These are phyloP conservation scores for Phytophthora pluvialis DNA, from an alignment of 352 stramenopile species.

Conservation along the genomic window DNA sequence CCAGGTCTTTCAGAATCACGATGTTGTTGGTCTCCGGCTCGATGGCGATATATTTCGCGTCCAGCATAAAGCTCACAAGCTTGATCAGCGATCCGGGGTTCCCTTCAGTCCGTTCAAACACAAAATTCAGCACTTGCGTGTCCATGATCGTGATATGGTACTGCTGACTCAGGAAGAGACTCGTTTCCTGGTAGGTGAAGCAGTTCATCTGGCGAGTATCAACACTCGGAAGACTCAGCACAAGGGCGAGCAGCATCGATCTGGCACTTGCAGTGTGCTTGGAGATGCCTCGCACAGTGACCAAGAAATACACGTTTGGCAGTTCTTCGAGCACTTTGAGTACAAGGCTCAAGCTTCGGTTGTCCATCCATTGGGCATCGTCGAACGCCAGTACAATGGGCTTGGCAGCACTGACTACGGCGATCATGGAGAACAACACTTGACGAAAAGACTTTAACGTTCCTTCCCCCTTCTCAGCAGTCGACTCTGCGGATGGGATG, in stretches of 20 bases:
- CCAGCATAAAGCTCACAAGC: constrained; percentile 72
- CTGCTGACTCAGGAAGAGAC: constrained; percentile 75
- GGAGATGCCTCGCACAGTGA: constrained; percentile 51
- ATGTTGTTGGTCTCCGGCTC: constrained; percentile 54
- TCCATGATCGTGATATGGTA: constrained; percentile 88
- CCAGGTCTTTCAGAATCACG: constrained; percentile 71
- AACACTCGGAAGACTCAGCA: constrained; percentile 37
- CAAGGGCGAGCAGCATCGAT: constrained; percentile 39
- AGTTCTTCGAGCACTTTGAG: constrained; percentile 62
- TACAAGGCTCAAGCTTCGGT: constrained; percentile 63
- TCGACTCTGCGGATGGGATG: constrained; percentile 7
- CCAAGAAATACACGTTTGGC: constrained; percentile 61
- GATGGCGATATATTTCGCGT: constrained; percentile 69
- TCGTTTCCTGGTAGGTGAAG: constrained; percentile 73
- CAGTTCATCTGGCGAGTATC: constrained; percentile 47
- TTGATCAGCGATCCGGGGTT: constrained; percentile 75
- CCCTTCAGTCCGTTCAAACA: constrained; percentile 67
- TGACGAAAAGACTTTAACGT: constrained; percentile 54
- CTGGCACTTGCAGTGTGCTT: constrained; percentile 44
- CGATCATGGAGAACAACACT: constrained; percentile 64
- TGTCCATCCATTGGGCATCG: constrained; percentile 82
- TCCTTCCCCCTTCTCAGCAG: constrained; percentile 47
- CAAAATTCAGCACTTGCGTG: constrained; percentile 76
- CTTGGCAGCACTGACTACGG: constrained; percentile 55
- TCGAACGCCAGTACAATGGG: constrained; percentile 76